phyloP scores from a whole-genome alignment of 169 alveolate species.

The Cryptosporidium ubiquitum region DNA sequence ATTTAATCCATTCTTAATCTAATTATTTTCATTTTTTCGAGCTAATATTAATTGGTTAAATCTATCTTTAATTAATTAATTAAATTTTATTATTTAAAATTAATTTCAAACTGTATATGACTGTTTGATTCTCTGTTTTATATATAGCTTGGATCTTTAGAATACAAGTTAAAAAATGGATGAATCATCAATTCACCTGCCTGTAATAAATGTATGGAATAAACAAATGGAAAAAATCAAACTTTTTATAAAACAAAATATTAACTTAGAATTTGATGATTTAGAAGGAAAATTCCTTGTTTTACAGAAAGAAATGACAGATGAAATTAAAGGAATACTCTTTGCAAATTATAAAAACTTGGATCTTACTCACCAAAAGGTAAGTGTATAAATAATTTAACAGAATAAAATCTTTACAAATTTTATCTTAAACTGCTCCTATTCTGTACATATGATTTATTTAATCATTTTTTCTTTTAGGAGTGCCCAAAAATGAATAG shows the following conservation, averaged over 20 bases:
- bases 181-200: slow-evolving; percentile 39
- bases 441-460: neutral
- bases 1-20: neutral
- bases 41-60: neutral
- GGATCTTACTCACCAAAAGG: neutral
- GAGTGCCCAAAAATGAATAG: slow-evolving; percentile 52
- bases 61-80: neutral
- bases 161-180: slow-evolving; percentile 8
- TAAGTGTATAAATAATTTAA: neutral
- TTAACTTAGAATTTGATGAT: neutral
- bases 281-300: slow-evolving; percentile 4
- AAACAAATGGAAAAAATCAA: slow-evolving; percentile 58
- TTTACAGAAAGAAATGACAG: slow-evolving; percentile 48
- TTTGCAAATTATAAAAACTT: slow-evolving; percentile 31
- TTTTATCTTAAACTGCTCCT: neutral
- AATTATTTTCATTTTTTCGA: neutral
- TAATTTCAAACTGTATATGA: neutral
- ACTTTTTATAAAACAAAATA: slow-evolving; percentile 7
- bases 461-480: neutral
- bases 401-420: too few species aligned
- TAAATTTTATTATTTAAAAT: neutral
- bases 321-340: slow-evolving; percentile 53
- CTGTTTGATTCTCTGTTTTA: neutral
- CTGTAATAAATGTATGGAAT: slow-evolving; percentile 65
- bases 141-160: neutral